These are phyloP conservation scores for Juglanconis sp. DNA, from an alignment of 2,329 filamentous ascomycete genomes.

Conservation along the genomic window DNA sequence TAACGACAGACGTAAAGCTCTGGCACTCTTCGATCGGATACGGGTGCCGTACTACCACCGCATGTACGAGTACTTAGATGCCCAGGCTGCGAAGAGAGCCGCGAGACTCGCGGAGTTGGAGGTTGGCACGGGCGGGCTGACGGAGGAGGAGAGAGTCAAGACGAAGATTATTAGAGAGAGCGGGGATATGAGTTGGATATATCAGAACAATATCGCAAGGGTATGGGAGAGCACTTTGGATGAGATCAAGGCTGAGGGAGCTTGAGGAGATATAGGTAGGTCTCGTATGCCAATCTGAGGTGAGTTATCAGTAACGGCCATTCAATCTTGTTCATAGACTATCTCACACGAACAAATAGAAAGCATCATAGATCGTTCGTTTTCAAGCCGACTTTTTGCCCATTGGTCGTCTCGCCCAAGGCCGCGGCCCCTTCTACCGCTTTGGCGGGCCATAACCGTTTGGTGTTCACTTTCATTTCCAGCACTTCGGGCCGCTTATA, in stretches of 20 bases:
- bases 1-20: slow-evolving; percentile 24
- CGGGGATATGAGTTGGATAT: slow-evolving; percentile 20
- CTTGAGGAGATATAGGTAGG: neutral
- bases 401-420: too few species aligned
- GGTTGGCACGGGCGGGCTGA: slow-evolving; percentile 5
- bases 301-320: neutral
- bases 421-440: neutral
- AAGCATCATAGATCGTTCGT: neutral
- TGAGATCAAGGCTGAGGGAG: neutral
- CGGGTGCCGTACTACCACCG: slow-evolving; percentile 28
- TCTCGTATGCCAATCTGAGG: neutral
- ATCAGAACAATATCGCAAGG: slow-evolving; percentile 18
- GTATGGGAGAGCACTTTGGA: slow-evolving; percentile 13
- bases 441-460: slow-evolving; percentile 1
- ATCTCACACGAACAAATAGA: neutral
- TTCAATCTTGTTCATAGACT: neutral
- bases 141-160: slow-evolving; percentile 18
- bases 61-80: slow-evolving; percentile 23
- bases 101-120: slow-evolving; percentile 13
- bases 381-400: neutral
- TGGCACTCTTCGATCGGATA: slow-evolving; percentile 26
- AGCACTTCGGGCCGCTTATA: slow-evolving; percentile 29
- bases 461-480: slow-evolving; percentile 8
- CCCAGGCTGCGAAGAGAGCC: slow-evolving; percentile 5
- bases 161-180: slow-evolving; percentile 18